Conservation (phyloP, 345 rosid species). For the Salix brachista region DNA sequence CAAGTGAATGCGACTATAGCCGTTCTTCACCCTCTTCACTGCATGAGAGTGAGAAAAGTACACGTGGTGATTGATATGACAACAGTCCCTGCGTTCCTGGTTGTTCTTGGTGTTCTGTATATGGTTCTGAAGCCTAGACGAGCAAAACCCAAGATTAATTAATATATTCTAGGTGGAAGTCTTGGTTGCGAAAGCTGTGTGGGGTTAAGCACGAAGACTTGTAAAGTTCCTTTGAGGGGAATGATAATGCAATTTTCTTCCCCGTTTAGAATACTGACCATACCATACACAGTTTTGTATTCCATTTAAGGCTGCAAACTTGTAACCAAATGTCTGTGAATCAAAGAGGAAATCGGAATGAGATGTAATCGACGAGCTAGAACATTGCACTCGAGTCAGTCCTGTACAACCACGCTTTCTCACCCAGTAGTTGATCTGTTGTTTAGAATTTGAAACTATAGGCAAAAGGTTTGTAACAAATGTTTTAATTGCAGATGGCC, state of each 20-base stretch:
- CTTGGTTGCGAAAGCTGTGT: background rate
- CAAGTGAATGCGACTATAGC: constrained; percentile 76
- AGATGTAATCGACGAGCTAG: background rate
- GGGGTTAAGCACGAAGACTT: constrained; percentile 38
- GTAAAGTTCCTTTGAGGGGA: constrained; percentile 16
- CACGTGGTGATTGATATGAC: constrained; percentile 67
- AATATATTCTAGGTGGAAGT: constrained; percentile 9
- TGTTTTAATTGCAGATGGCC: background rate
- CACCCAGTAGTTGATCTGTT: background rate
- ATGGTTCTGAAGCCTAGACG: constrained; percentile 70
- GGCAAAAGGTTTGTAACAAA: background rate
- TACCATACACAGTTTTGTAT: background rate
- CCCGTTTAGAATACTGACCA: background rate
- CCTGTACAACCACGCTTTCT: background rate
- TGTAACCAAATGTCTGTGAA: background rate
- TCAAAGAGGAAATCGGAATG: background rate
- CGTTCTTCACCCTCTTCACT: constrained; percentile 81
- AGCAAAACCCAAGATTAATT: constrained; percentile 91
- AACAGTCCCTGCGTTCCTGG: constrained; percentile 79
- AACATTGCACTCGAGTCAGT: background rate
- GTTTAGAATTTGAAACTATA: background rate
- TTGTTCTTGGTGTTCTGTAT: constrained; percentile 56
- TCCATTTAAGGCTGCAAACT: background rate
- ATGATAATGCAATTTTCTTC: background rate
- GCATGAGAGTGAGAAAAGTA: constrained; percentile 75